Percentiles rank a stretch among this genome's conserved stretches.
Conservation (phyloP, 2,329 filamentous ascomycete genomes). For the Aspergillus fischeri region DNA sequence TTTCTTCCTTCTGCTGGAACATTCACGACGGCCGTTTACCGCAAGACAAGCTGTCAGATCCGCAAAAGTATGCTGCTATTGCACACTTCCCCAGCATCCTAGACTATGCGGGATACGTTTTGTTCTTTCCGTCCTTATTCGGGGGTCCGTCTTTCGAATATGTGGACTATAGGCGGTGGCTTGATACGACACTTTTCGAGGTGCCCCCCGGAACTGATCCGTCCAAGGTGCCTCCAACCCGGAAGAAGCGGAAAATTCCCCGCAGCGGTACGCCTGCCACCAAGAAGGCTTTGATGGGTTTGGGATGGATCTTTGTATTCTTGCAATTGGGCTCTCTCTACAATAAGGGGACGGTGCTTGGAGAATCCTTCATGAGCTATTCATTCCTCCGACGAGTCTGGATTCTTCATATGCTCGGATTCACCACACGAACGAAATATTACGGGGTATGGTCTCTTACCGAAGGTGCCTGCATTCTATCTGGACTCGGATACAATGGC, state of each 20-base stretch:
- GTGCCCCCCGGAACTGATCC: conserved; percentile 77
- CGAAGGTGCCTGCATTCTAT: conserved; percentile 89
- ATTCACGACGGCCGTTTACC: conserved; percentile 85
- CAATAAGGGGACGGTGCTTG: conserved; percentile 58
- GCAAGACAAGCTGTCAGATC: conserved; percentile 73
- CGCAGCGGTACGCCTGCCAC: conserved; percentile 81
- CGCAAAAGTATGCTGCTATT: conserved; percentile 79
- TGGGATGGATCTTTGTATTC: conserved; percentile 76
- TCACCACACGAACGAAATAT: conserved; percentile 84
- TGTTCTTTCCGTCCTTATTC: conserved; percentile 92
- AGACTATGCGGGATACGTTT: conserved; percentile 83
- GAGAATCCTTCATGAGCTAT: conserved; percentile 63
- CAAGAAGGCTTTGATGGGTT: conserved; percentile 67
- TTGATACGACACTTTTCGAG: conserved; percentile 93
- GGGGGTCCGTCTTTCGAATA: conserved; percentile 93
- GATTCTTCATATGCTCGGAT: conserved; percentile 76
- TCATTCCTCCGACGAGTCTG: conserved; percentile 69
- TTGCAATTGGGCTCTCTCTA: conserved; percentile 68
- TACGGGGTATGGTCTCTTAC: conserved; percentile 94
- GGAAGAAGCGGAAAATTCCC: conserved; percentile 88
- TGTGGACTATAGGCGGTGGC: conserved; percentile 85
- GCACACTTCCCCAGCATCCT: conserved; percentile 68
- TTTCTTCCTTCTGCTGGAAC: conserved; percentile 96
- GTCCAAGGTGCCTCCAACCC: conserved; percentile 75
- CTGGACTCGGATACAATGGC: conserved; percentile 91